These are phyloP conservation scores for Chaetomiaceae sp. DNA, from an alignment of 2,329 filamentous ascomycete species.

Conservation along the genomic window DNA sequence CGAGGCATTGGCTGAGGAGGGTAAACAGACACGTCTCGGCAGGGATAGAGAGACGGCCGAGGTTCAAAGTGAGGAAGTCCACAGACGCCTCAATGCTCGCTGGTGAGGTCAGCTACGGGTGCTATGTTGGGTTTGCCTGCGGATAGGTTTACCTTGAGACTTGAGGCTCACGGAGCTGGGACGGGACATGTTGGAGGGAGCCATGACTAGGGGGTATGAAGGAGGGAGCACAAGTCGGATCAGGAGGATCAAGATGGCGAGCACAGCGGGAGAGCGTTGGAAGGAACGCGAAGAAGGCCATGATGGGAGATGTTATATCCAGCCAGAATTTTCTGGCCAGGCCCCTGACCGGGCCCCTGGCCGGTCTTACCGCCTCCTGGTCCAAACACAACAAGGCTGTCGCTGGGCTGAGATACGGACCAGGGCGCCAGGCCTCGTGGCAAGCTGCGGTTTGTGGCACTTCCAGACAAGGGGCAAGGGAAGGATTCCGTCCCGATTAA, in stretches of 20 bases:
- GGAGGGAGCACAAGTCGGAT: neutral
- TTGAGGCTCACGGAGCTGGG: neutral
- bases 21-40: conserved; percentile 26
- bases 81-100: conserved; percentile 30
- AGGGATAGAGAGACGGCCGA: conserved; percentile 28
- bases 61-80: conserved; percentile 26
- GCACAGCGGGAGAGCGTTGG: no score
- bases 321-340: neutral
- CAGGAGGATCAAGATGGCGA: no score
- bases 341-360: neutral
- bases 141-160: conserved; percentile 7
- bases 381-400: conserved; percentile 3
- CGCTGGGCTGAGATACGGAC: neutral
- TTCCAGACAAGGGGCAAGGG: conserved; percentile 1
- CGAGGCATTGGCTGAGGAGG: conserved; percentile 26
- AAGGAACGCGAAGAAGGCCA: neutral
- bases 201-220: conserved; percentile 7
- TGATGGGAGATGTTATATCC: neutral
- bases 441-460: conserved; percentile 16
- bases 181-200: neutral
- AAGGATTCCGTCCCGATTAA: conserved; percentile 9
- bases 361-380: neutral
- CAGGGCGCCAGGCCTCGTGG: conserved; percentile 7
- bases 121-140: neutral
- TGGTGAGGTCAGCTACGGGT: conserved; percentile 14